Percentiles rank a stretch among this genome's conserved stretches.
Evolutionary conservation across 441 rosid species (phyloP).

Genomic region (Gossypium schwendimanii): DNA sequence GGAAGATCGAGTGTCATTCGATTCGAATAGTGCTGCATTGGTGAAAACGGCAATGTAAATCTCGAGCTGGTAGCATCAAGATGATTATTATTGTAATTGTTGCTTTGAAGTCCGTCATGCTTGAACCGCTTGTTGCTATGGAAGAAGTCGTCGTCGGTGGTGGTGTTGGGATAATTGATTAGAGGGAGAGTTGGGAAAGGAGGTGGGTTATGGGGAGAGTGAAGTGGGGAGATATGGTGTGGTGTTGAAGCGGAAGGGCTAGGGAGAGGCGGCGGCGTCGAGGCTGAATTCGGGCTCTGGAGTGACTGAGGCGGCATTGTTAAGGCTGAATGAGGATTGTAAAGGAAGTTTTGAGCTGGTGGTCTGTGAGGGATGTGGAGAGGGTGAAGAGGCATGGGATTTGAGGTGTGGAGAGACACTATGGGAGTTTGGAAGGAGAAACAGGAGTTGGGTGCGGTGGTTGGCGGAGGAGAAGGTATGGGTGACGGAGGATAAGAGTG

Average conservation of each 20-base stretch:
- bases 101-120: neutral
- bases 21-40: neutral
- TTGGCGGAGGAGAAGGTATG: constrained; percentile 20
- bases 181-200: constrained; percentile 41
- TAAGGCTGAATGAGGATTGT: constrained; percentile 18
- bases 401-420: constrained; percentile 23
- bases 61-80: neutral
- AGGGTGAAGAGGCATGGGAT: neutral
- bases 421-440: constrained; percentile 37
- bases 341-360: constrained; percentile 33
- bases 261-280: constrained; percentile 13
- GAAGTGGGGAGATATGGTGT: constrained; percentile 32
- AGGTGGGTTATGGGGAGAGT: constrained; percentile 26
- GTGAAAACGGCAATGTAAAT: constrained; percentile 31
- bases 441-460: constrained; percentile 33
- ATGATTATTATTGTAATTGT: neutral
- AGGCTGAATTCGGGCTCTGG: constrained; percentile 18
- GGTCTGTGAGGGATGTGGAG: constrained; percentile 2
- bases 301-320: constrained; percentile 15
- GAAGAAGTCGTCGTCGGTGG: constrained; percentile 18
- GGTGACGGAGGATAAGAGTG: constrained; percentile 27
- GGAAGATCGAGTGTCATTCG: neutral
- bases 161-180: neutral
- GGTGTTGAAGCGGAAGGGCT: constrained; percentile 20
- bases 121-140: constrained; percentile 37